Evolutionary conservation across 768 basidiomycete genomes (phyloP).

Genomic region (Leucosporidium yakuticum): DNA sequence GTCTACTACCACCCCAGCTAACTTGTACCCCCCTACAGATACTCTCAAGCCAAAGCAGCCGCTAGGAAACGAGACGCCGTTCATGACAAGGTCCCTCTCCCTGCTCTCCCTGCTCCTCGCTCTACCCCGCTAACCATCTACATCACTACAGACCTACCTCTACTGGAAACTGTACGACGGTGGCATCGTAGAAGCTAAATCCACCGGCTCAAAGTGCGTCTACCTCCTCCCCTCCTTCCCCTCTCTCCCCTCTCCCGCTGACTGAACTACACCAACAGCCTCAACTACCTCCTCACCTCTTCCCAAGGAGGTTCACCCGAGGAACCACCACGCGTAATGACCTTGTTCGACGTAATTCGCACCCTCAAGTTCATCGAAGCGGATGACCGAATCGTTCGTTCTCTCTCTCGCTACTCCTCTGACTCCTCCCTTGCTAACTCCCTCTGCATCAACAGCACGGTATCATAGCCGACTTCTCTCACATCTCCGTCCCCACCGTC

Average conservation of each 20-base stretch:
- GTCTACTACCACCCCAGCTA: background rate
- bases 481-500: slow-evolving; percentile 30
- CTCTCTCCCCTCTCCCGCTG: background rate
- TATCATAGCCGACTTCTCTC: slow-evolving; percentile 39
- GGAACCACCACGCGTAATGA: slow-evolving; percentile 38
- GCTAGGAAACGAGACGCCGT: slow-evolving; percentile 30
- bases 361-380: slow-evolving; percentile 35
- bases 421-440: background rate
- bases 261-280: slow-evolving; percentile 3
- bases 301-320: slow-evolving; percentile 26
- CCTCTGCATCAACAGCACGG: slow-evolving; percentile 24
- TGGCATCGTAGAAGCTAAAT: slow-evolving; percentile 38
- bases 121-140: background rate
- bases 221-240: too few species aligned
- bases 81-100: slow-evolving; percentile 5
- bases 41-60: slow-evolving; percentile 6
- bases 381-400: slow-evolving; percentile 35
- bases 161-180: slow-evolving; percentile 41
- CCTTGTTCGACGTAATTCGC: slow-evolving; percentile 38
- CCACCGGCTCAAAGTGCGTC: slow-evolving; percentile 18
- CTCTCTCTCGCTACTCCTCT: background rate
- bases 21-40: background rate
- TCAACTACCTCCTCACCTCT: slow-evolving; percentile 35
- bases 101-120: background rate
- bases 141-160: slow-evolving; percentile 22